phyloP scores from a whole-genome alignment of 2,329 filamentous ascomycete species.

The Stenocarpella maydis region DNA sequence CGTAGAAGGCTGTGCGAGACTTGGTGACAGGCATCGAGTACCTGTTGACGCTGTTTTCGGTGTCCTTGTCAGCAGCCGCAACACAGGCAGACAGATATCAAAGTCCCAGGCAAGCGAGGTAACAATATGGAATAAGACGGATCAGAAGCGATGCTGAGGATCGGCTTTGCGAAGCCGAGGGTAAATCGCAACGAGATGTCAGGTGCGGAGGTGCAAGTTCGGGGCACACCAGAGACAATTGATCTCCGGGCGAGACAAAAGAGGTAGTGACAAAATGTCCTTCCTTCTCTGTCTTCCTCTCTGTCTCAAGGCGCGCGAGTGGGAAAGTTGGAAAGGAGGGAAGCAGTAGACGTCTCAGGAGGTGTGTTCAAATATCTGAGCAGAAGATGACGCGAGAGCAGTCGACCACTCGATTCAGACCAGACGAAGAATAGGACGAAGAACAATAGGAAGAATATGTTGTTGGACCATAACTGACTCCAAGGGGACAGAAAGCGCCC shows the following conservation, averaged over 20 bases:
- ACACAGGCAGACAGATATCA: not conserved
- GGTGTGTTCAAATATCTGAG: not conserved
- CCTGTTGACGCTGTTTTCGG: slow-evolving; percentile 73
- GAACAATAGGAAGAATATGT: slow-evolving; percentile 1
- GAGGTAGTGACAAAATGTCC: not conserved
- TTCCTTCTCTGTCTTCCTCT: not conserved
- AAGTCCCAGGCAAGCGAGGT: not conserved
- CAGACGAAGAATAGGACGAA: slow-evolving; percentile 18
- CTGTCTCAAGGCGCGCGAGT: not conserved
- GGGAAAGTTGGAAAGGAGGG: not conserved
- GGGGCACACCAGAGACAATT: not conserved
- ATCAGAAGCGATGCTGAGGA: not conserved
- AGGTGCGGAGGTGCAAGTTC: not conserved
- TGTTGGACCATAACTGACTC: not conserved
- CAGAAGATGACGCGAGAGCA: not conserved
- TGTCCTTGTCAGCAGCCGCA: slow-evolving; percentile 19
- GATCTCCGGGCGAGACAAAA: not conserved
- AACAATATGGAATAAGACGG: not conserved
- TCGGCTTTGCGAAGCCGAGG: not conserved
- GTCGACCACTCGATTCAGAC: slow-evolving; percentile 1
- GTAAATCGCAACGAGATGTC: not conserved
- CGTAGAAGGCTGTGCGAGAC: slow-evolving; percentile 72
- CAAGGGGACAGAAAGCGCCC: not conserved
- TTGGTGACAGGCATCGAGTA: slow-evolving; percentile 92
- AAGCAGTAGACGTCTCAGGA: slow-evolving; percentile 12